These are phyloP conservation scores for Gelatoporia subvermispora DNA, from an alignment of 768 basidiomycete genomes.

Conservation along the genomic window DNA sequence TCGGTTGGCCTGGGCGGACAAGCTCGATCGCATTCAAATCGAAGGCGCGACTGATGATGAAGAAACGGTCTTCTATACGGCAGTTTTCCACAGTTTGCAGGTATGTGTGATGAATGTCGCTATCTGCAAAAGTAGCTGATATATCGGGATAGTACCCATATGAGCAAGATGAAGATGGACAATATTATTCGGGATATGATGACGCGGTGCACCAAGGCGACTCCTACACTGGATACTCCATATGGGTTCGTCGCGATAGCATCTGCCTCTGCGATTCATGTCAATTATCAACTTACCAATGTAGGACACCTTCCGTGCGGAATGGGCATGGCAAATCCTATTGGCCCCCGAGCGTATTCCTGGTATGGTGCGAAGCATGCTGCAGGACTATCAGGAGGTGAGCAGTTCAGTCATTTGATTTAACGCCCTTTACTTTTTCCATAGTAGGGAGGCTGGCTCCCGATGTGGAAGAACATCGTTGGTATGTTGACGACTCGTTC, in stretches of 20 bases:
- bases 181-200: constrained; percentile 77
- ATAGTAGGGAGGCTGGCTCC: constrained; percentile 68
- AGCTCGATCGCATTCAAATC: constrained; percentile 33
- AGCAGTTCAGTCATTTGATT: background rate
- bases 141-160: constrained; percentile 79
- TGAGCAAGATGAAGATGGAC: constrained; percentile 61
- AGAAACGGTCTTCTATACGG: constrained; percentile 46
- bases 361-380: constrained; percentile 74
- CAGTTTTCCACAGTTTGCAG: constrained; percentile 58
- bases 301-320: constrained; percentile 74
- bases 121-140: background rate
- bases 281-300: background rate
- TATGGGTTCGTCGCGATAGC: constrained; percentile 50
- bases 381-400: constrained; percentile 71
- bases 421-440: background rate
- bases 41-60: constrained; percentile 29
- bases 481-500: constrained; percentile 30
- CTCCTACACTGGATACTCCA: constrained; percentile 81
- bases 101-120: constrained; percentile 24
- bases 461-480: constrained; percentile 88
- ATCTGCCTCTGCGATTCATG: background rate
- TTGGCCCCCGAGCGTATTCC: constrained; percentile 71
- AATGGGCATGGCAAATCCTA: constrained; percentile 75
- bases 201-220: constrained; percentile 54
- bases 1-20: constrained; percentile 34